A percentile compares a stretch with the other conserved stretches of the same genome.
phyloP scores from a whole-genome alignment of 495 filamentous ascomycete species.

The Aspergillus wentii region DNA sequence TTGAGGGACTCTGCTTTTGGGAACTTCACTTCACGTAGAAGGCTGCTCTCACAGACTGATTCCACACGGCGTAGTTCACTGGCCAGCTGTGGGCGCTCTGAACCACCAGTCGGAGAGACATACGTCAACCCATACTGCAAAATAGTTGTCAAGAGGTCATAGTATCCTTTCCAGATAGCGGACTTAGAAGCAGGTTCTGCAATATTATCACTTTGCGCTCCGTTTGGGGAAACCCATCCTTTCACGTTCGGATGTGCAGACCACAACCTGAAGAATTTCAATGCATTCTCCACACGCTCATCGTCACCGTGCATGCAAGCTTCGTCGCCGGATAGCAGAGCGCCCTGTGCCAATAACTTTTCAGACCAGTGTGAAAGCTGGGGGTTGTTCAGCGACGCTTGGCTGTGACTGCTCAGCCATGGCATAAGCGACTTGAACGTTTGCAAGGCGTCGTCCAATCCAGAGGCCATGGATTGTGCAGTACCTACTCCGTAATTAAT shows the following conservation, averaged over 20 bases:
- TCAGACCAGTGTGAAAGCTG: conserved; percentile 76
- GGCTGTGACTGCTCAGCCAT: conserved; percentile 43
- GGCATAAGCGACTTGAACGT: conserved; percentile 60
- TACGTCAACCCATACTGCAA: conserved; percentile 33
- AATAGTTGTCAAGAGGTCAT: conserved; percentile 62
- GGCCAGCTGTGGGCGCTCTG: conserved; percentile 57
- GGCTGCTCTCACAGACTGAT: conserved; percentile 61
- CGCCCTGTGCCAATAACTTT: conserved; percentile 65
- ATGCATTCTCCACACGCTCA: conserved; percentile 28
- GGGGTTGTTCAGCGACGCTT: conserved; percentile 21
- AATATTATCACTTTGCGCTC: conserved; percentile 12
- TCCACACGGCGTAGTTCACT: conserved; percentile 73
- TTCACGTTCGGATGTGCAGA: conserved; percentile 34
- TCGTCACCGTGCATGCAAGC: conserved; percentile 34
- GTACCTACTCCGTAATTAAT: conserved; percentile 33
- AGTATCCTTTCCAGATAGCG: conserved; percentile 73
- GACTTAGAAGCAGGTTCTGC: conserved; percentile 17
- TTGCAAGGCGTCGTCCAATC: conserved; percentile 51
- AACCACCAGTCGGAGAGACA: conserved; percentile 22
- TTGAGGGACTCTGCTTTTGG: conserved; percentile 75
- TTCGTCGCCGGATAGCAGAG: conserved; percentile 56
- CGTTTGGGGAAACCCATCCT: conserved; percentile 44
- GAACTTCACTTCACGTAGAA: conserved; percentile 72
- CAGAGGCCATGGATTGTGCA: conserved; percentile 55
- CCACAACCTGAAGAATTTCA: conserved; percentile 37